Evolutionary conservation across 345 rosid genomes (phyloP).

Genomic region (Murraya koenigii): DNA sequence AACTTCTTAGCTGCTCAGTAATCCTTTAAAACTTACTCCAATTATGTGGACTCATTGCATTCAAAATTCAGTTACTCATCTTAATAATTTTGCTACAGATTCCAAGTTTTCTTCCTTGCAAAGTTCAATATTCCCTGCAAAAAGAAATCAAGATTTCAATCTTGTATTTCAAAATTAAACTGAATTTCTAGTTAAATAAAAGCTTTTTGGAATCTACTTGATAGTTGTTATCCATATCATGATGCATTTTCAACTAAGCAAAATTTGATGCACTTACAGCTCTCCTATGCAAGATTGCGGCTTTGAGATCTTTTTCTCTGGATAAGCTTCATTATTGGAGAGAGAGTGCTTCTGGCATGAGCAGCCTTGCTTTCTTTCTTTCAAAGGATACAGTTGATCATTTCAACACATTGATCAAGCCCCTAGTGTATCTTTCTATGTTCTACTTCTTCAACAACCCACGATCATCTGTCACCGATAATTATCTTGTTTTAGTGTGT

Average conservation of each 20-base stretch:
- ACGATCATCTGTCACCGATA: constrained; percentile 69
- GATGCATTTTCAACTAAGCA: background rate
- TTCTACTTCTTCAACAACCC: constrained; percentile 99
- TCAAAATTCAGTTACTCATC: background rate
- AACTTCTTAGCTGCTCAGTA: background rate
- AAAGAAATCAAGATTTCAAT: too few species aligned
- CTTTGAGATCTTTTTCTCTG: constrained; percentile 83
- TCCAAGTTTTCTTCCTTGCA: background rate
- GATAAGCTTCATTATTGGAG: constrained; percentile 97
- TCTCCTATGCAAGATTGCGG: constrained; percentile 87
- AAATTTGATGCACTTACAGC: constrained; percentile 48
- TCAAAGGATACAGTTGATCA: constrained; percentile 92
- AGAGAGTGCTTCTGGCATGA: constrained; percentile 95
- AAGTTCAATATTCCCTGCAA: too few species aligned
- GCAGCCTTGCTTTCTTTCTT: constrained; percentile 87
- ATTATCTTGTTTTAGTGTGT: constrained; percentile 73
- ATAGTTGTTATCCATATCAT: background rate
- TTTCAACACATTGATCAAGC: constrained; percentile 84
- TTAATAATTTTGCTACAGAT: background rate
- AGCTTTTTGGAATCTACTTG: background rate
- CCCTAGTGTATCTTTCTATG: constrained; percentile 91
- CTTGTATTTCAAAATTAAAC: too few species aligned
- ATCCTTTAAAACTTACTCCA: background rate
- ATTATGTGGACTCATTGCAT: background rate
- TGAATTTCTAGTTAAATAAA: background rate